Evolutionary conservation across 2,329 filamentous ascomycete species (phyloP).

Genomic region (Leptographium wingfieldii): DNA sequence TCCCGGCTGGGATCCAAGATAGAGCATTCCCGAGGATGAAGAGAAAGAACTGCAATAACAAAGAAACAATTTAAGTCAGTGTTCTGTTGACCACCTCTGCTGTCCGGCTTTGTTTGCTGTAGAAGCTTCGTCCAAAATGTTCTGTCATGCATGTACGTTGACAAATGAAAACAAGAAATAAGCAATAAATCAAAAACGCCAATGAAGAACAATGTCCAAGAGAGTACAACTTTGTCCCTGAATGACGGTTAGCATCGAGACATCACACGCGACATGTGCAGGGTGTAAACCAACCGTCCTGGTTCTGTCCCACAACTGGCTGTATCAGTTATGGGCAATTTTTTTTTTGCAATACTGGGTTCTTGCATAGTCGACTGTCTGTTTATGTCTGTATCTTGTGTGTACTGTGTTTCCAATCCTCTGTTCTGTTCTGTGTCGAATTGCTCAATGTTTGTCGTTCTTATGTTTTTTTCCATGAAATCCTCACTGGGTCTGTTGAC

Average conservation of each 20-base stretch:
- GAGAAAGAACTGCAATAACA: slow-evolving; percentile 46
- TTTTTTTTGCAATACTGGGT: neutral
- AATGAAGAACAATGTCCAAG: slow-evolving; percentile 13
- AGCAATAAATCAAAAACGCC: neutral
- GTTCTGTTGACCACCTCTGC: slow-evolving; percentile 33
- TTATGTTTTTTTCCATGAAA: neutral
- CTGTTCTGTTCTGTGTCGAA: neutral
- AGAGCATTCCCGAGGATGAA: slow-evolving; percentile 39
- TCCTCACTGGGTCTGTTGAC: neutral
- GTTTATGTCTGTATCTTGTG: neutral
- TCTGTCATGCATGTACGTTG: neutral
- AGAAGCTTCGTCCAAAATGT: neutral
- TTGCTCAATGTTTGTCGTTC: neutral
- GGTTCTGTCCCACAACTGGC: neutral
- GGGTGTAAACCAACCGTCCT: slow-evolving; percentile 7
- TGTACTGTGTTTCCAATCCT: no score
- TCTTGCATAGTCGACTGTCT: neutral
- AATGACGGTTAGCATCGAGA: slow-evolving; percentile 12
- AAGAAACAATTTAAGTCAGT: slow-evolving; percentile 32
- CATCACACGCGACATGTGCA: neutral
- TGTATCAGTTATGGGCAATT: neutral
- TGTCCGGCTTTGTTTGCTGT: slow-evolving; percentile 7
- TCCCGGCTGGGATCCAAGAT: slow-evolving; percentile 24
- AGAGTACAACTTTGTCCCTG: slow-evolving; percentile 47
- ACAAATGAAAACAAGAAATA: neutral